Evolutionary conservation across 441 rosid genomes (phyloP), one percentile per base, ranked within the genome.

Genomic region (Heliophila coronopifolia): DNA sequence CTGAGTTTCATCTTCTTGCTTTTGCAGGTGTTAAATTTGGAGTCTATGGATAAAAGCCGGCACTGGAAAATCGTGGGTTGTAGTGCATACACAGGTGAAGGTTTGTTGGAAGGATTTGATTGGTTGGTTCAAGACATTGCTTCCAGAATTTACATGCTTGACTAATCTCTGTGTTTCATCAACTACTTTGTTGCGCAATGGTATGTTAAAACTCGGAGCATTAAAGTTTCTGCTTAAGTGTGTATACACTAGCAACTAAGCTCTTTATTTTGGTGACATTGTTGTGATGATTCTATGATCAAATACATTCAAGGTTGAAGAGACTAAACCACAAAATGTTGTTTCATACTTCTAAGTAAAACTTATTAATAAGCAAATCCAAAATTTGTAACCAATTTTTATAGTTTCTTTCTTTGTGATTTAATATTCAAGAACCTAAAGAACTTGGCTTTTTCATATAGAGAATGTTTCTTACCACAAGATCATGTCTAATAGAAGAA

Each of bases 121-220:
- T 87, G 96, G 98, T 70, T 87, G 77, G 88, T 86, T 61, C 94
- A 90, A 73, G 98, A 91, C 59, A 74, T 84, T 34, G 98, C 93
- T 28, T 90, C 94, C 7, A 68, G 94, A 56, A 84, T 90, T 60
- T 90, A 86, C 56, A 68, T 80, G 85, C 95, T 90, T 34, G 90
- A 81, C 59, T 86, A 69, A n/a, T n/a, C n/a, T n/a, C n/a, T n/a
- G n/a, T n/a, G n/a, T n/a, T n/a, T n/a, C n/a, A 9, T 45, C 9
- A 7, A 17, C 6, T 6, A 30, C 3, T 5, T 1, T 11, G 22
- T 31, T 42, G 30, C 2, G 1, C 30, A 28, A 30, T 25, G 22
- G 28, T 19, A n/a, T 51, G 15, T 41, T 20, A 1, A 6, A 6
- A 2, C 25, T 6, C 17, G 45, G 3, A 11, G 27, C 6, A 1